Conservation (phyloP, 805 yeast species). For the Pichia nanzhaoensis region DNA sequence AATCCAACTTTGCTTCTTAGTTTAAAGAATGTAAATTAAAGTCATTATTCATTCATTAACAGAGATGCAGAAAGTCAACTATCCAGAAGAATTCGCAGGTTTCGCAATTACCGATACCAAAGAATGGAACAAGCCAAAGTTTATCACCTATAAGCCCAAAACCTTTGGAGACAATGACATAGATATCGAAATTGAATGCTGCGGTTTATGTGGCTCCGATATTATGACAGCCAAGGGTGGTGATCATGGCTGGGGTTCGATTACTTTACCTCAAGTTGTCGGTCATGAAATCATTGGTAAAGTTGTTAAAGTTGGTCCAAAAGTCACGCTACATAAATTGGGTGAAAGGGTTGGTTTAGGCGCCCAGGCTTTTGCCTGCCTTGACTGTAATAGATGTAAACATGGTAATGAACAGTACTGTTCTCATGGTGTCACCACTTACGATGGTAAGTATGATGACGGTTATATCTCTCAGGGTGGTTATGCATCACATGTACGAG, state of each 20-base stretch:
- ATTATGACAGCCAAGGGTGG: conserved; percentile 44
- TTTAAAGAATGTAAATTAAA: no score
- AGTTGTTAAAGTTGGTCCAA: conserved; percentile 33
- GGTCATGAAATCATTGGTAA: conserved; percentile 42
- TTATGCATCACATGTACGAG: conserved; percentile 41
- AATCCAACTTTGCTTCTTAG: no score
- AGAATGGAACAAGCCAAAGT: conserved; percentile 52
- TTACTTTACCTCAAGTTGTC: conserved; percentile 39
- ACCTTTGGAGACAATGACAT: conserved; percentile 39
- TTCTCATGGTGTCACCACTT: conserved; percentile 34
- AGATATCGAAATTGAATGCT: conserved; percentile 51
- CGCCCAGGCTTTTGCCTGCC: conserved; percentile 36
- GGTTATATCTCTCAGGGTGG: conserved; percentile 38
- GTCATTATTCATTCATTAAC: neutral
- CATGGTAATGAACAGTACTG: conserved; percentile 42
- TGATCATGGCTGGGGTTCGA: conserved; percentile 40
- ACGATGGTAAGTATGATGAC: conserved; percentile 33
- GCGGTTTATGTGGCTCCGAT: conserved; percentile 68
- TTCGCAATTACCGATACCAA: conserved; percentile 41
- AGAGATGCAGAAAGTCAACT: conserved; percentile 21
- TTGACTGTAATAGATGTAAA: conserved; percentile 32
- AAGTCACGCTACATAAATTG: conserved; percentile 31
- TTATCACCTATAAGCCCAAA: conserved; percentile 45
- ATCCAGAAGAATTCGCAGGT: conserved; percentile 57
- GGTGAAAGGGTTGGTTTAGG: conserved; percentile 45